Conservation (phyloP, 2,329 filamentous ascomycete genomes). For the Colletotrichum orchidophilum region DNA sequence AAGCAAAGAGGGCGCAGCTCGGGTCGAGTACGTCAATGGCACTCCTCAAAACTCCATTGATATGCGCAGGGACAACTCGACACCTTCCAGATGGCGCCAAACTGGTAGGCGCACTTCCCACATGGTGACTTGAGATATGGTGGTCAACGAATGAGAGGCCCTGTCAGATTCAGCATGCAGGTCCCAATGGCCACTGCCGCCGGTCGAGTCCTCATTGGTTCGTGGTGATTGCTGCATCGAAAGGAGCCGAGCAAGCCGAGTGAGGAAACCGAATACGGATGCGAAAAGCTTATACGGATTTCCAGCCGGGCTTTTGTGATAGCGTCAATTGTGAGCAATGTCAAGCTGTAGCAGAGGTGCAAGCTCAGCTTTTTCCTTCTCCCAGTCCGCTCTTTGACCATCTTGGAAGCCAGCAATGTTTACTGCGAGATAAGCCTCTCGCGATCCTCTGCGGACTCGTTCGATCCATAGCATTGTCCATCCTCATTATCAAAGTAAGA, state of each 20-base stretch:
- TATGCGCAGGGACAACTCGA: background rate
- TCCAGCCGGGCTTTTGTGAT: background rate
- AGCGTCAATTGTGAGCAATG: background rate
- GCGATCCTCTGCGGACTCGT: too few species aligned
- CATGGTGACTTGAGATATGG: background rate
- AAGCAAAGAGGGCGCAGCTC: background rate
- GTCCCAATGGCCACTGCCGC: background rate
- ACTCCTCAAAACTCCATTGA: too few species aligned
- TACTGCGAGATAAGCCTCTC: too few species aligned
- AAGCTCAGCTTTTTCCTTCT: too few species aligned
- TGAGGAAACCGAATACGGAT: background rate
- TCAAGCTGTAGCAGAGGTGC: rapidly evolving
- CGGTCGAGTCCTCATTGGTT: background rate
- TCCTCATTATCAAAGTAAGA: too few species aligned
- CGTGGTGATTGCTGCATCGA: background rate
- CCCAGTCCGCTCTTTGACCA: too few species aligned
- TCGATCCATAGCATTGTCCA: too few species aligned
- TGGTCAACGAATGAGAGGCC: background rate
- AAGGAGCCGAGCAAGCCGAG: background rate
- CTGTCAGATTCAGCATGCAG: background rate
- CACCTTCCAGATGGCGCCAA: background rate
- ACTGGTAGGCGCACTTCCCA: background rate
- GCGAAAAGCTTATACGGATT: background rate
- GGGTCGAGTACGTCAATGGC: background rate
- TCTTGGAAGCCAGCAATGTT: background rate